Conservation (phyloP, 2,329 filamentous ascomycete species). For the Tolypocladium guangdongense region DNA sequence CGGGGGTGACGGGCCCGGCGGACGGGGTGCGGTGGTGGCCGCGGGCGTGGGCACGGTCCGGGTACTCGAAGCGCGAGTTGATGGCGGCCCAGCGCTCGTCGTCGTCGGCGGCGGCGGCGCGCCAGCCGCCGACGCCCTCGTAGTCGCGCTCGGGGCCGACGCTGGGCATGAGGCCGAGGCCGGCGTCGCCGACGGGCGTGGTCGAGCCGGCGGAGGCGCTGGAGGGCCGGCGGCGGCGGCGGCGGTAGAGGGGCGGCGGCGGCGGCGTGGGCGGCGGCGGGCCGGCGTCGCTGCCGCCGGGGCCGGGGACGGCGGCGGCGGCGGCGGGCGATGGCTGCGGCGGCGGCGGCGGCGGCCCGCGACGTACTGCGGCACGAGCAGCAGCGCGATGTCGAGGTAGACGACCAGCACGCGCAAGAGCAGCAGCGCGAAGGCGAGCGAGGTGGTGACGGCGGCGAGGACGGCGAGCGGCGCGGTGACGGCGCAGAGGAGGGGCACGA, state of each 20-base stretch:
- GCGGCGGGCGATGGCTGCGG: slow-evolving; percentile 4
- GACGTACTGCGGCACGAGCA: slow-evolving; percentile 45
- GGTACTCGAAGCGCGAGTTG: slow-evolving; percentile 39
- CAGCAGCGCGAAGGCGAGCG: slow-evolving; percentile 49
- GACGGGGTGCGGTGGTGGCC: slow-evolving; percentile 34
- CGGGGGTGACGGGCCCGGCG: slow-evolving; percentile 25
- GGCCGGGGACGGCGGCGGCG: too few species aligned
- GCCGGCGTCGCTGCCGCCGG: too few species aligned
- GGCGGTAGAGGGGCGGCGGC: slow-evolving; percentile 8
- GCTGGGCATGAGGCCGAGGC: slow-evolving; percentile 32
- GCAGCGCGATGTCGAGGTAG: slow-evolving; percentile 51
- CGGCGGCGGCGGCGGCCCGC: slow-evolving; percentile 24
- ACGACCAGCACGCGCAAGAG: slow-evolving; percentile 49
- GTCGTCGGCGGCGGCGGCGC: slow-evolving; percentile 28
- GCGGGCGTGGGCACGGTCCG: slow-evolving; percentile 26
- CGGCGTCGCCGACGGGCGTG: slow-evolving; percentile 23
- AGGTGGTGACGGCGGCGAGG: slow-evolving; percentile 52
- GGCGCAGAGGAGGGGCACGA: slow-evolving; percentile 51
- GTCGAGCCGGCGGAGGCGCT: slow-evolving; percentile 22
- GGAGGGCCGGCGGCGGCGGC: slow-evolving; percentile 22
- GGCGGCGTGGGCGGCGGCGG: not conserved
- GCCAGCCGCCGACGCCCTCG: slow-evolving; percentile 49
- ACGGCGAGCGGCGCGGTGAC: slow-evolving; percentile 53
- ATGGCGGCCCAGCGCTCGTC: slow-evolving; percentile 41
- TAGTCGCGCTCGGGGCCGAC: slow-evolving; percentile 44